Evolutionary conservation across 805 yeast species (phyloP).

Genomic region (Priceomyces carsonii): DNA sequence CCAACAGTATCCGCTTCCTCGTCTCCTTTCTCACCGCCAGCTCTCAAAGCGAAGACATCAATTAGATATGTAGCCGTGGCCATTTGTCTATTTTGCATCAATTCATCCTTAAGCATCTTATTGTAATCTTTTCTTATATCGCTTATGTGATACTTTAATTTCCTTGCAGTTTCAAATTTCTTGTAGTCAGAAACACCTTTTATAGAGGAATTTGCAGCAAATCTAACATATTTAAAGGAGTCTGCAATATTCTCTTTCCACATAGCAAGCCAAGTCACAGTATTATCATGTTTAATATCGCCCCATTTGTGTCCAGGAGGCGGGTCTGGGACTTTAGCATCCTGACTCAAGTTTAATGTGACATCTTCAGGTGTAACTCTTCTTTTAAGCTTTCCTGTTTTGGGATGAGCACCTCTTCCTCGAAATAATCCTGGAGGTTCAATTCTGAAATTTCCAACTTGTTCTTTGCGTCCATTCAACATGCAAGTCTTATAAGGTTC

Average conservation of each 20-base stretch:
- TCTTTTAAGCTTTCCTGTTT: constrained; percentile 86
- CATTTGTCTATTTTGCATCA: constrained; percentile 85
- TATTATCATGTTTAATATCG: constrained; percentile 81
- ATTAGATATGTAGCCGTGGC: constrained; percentile 93
- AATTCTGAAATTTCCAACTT: constrained; percentile 88
- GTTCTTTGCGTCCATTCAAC: constrained; percentile 85
- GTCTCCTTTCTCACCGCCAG: constrained; percentile 96
- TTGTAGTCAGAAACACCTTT: constrained; percentile 90
- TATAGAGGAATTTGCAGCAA: constrained; percentile 86
- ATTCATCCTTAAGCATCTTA: constrained; percentile 63
- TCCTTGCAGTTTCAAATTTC: constrained; percentile 92
- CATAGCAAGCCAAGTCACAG: constrained; percentile 95
- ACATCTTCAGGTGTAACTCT: constrained; percentile 90
- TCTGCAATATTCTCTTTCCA: constrained; percentile 93
- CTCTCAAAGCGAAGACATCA: constrained; percentile 92
- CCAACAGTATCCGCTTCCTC: constrained; percentile 99
- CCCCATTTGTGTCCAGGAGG: constrained; percentile 93
- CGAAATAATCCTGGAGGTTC: constrained; percentile 97
- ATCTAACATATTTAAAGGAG: constrained; percentile 81
- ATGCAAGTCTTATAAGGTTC: constrained; percentile 80
- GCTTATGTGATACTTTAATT: constrained; percentile 71
- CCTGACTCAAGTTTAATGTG: constrained; percentile 76
- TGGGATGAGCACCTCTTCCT: constrained; percentile 97
- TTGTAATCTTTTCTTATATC: constrained; percentile 74
- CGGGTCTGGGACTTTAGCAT: constrained; percentile 72